These are phyloP conservation scores for Sechiopsis laciniata DNA, from an alignment of 306 rosid species.

Conservation along the genomic window DNA sequence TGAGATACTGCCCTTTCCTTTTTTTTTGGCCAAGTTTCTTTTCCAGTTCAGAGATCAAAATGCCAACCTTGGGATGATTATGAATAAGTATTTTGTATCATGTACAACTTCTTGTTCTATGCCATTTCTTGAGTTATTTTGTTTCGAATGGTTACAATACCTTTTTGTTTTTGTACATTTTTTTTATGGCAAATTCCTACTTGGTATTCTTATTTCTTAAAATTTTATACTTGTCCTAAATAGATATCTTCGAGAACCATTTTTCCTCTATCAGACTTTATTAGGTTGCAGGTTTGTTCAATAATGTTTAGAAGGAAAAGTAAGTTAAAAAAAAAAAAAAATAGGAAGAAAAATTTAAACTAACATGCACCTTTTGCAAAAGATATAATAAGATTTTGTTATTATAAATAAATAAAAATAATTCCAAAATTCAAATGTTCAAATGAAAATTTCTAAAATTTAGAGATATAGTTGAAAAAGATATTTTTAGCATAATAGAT, in stretches of 20 bases:
- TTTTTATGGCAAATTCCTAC: no score
- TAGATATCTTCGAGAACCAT: background rate
- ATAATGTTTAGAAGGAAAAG: background rate
- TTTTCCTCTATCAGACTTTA: background rate
- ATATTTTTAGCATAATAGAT: no score
- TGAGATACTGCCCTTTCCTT: conserved; percentile 30
- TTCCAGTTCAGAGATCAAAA: background rate
- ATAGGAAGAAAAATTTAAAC: background rate
- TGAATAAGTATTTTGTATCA: background rate
- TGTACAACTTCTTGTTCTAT: background rate
- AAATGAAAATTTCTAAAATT: no score
- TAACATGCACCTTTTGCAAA: background rate
- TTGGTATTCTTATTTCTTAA: background rate
- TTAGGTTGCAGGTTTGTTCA: background rate
- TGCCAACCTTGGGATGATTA: background rate
- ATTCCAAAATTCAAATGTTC: no score
- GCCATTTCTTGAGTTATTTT: background rate
- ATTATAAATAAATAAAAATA: no score
- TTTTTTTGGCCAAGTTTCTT: no score
- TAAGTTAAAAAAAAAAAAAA: background rate
- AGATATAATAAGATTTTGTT: background rate
- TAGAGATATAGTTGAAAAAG: no score
- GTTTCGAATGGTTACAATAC: background rate
- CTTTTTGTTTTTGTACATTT: no score
- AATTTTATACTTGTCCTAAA: background rate